Conservation (phyloP, 495 filamentous ascomycete species). For the Articulospora tetracladia region DNA sequence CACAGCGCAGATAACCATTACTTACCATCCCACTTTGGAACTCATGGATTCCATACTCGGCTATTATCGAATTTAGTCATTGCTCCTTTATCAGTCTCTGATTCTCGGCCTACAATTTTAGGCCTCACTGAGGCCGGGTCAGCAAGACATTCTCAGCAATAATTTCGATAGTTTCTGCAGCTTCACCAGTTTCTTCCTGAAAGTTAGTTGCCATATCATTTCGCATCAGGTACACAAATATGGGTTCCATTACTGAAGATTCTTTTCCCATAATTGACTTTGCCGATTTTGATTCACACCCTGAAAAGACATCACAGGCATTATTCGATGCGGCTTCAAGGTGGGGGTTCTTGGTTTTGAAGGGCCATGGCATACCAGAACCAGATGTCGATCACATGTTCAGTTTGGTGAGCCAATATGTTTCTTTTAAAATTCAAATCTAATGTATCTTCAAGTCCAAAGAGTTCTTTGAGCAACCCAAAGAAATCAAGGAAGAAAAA, state of each 20-base stretch:
- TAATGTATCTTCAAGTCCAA: background rate
- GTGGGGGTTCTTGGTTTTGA: background rate
- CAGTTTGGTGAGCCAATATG: background rate
- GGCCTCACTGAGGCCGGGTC: no score
- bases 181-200: no score
- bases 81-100: no score
- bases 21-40: no score
- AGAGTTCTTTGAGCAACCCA: background rate
- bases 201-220: no score
- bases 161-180: no score
- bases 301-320: background rate
- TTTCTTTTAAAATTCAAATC: background rate
- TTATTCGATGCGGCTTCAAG: background rate
- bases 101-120: no score
- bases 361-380: background rate
- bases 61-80: no score
- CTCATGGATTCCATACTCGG: no score
- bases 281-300: background rate
- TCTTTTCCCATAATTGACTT: background rate
- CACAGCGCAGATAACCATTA: no score
- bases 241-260: background rate
- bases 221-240: no score
- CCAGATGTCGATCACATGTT: background rate
- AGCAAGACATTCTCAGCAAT: no score
- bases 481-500: background rate